Base-by-base conservation (phyloP, 495 filamentous ascomycete species). In the Massariosphaeria phaeospora region DNA sequence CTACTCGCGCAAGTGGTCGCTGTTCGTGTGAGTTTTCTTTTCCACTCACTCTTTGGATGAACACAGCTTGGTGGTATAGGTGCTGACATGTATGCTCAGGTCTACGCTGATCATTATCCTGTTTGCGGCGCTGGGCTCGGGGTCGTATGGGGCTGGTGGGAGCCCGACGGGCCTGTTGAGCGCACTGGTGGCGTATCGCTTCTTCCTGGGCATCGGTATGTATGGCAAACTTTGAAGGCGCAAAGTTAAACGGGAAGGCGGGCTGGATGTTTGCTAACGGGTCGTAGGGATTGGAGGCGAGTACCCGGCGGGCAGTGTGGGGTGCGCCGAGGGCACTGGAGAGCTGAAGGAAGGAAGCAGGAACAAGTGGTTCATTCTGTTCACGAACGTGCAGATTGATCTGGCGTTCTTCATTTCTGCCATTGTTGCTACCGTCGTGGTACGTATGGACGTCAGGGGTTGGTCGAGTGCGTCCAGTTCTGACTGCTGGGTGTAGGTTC, bases 351-450 rank as follows among this genome's bases (percentile, higher is more conserved):
- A 67, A 8, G 91, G 90, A n/a, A 82, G 82, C 20, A 73, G 90
- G 12, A 91, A 95, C 63, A 78, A 83, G 18, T 95, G 88, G 88
- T 96, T 95, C 69, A 89, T 94, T 64, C 75, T 94, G 59, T 95
- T 94, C 69, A 96, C 90, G 38, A 95, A 95, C 71, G 78, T 86
- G 29, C 83, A 86, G 73, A 94, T 96, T 55, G 88, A 95, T 66
- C 77, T 77, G 21, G 89, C 84, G 0, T 91, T 87, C 44, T 85
- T 93, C 3, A 70, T 86, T 35, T 82, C 86, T 1, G 80, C 86
- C 0, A 77, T 95, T 40, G 81, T 89, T 1, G 84, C 88, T 2
- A 82, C 75, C 74, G 74, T 66, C 58, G 65, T 62, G 17, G 64
- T 34, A 53, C 48, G 35, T 59, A 41, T n/a, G 3, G n/a, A 3